phyloP scores from a whole-genome alignment of 2,329 filamentous ascomycete genomes.

The Penicillium corylophilum region DNA sequence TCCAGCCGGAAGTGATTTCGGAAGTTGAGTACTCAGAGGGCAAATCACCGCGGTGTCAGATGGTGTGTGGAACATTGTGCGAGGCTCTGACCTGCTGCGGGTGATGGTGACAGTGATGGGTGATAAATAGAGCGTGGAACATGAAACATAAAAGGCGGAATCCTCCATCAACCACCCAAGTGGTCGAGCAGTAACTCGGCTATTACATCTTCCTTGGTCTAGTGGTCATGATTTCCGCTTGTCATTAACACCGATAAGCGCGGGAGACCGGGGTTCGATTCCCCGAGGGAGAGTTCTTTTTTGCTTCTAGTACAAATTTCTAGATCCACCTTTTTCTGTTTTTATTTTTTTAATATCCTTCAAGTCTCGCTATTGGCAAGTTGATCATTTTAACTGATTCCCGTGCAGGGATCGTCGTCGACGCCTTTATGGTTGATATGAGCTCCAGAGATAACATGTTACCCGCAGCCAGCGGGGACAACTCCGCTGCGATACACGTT shows the following conservation, averaged over 20 bases:
- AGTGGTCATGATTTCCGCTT: conserved; percentile 45
- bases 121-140: neutral
- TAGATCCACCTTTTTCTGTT: no score
- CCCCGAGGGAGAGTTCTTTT: conserved; percentile 35
- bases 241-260: conserved; percentile 34
- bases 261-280: conserved; percentile 43
- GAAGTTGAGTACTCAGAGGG: conserved; percentile 17
- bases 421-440: no score
- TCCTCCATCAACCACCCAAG: conserved; percentile 1
- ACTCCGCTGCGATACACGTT: neutral
- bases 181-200: conserved; percentile 5
- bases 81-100: conserved; percentile 55
- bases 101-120: conserved; percentile 16
- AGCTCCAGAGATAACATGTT: neutral
- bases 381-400: no score
- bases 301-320: conserved; percentile 6
- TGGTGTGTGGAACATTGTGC: conserved; percentile 54
- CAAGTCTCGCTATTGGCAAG: no score
- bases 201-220: conserved; percentile 28
- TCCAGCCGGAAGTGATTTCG: conserved; percentile 62
- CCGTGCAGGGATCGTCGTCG: no score
- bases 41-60: conserved; percentile 44
- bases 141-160: neutral
- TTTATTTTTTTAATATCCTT: neutral
- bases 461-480: neutral